Base-by-base conservation (phyloP, 805 yeast species). In the Candida ponderosae region DNA sequence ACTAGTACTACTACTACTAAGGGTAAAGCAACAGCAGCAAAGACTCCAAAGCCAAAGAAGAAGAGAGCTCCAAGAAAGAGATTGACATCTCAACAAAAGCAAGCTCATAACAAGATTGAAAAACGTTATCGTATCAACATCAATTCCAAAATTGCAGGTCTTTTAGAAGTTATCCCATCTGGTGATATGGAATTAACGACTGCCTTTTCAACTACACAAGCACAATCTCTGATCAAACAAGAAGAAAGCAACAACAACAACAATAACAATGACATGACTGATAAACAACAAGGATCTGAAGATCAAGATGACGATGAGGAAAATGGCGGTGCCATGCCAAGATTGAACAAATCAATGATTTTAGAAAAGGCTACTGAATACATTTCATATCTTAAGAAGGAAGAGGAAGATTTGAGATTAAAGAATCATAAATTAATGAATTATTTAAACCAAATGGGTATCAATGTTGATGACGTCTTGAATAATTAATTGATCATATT, bases 21-120 rank as follows among this genome's bases (percentile, higher is more conserved):
- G 13, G 14, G 42, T 8, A 19, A 39, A n/a, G 28, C 40, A 13
- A 17, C 40, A 14, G 11, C 38, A 10, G 15, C 38, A 17, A 27
- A 38, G 5, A 31, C 44, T 11, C 43, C 42, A 35, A 57, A 59
- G 40, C 53, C 56, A 30, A 61, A 61, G 51, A 63, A 61, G 60
- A 68, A 62, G 53, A 63, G 75, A 53, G 69, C 74, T 13, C 72
- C 72, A 33, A 59, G 79, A 52, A 74, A 75, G 57, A 66, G 77
- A 55, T 54, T 74, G 38, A 72, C 80, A 8, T 65, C 66, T 6
- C 67, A 69, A 45, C 87, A 80, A 57, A 77, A 79, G 46, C 75
- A 75, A 48, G 85, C 85, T 0, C 89, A 81, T 53, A 80, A 80
- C 60, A 76, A 74, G 56, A 78, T 81, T 43, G 88, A 81, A 51